Evolutionary conservation across 495 filamentous ascomycete species (phyloP), one percentile per base, ranked within the genome.

Genomic region (Lepidopterella palustris): DNA sequence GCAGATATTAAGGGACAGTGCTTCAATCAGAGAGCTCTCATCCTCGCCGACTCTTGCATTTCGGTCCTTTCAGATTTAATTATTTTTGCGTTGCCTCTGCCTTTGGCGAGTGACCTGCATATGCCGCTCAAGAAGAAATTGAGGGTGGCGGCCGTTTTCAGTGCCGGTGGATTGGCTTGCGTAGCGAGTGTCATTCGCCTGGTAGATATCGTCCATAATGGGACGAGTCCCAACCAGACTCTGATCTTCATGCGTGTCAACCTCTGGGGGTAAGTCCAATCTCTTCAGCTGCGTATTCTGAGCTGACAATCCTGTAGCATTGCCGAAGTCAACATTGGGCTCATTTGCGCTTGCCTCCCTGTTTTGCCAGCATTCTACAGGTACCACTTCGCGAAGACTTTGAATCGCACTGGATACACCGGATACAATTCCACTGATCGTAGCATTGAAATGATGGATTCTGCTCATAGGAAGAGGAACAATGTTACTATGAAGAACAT

Each of bases 281-380:
- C 21, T 11, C 20, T 54, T 20, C 24, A n/a, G 31, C 26, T 27
- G 24, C 8, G 31, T 42, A 29, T 42, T 18, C 54, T 31, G 51
- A 9, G 13, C 32, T 64, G 13, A 62, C 18, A 45, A 31, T 11
- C 32, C 53, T 64, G 40, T 23, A 78, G 76, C 11, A 77, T 77
- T 40, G 77, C 76, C 52, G 77, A 80, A 65, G 74, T 72, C 35
- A 74, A 73, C 28, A 64, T 79, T 35, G 77, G 76, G 15, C 53
- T 79, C n/a, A 77, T 79, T 55, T 78, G 76, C 52, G 76, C 76
- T 27, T 78, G 77, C 61, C 69, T 78, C 2, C 77, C 77, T 0
- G 65, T 72, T 3, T 52, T 77, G 9, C 56, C 56, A 2, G 56
- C 56, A n/a, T 58, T 58, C 29, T 58, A 28, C 4, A 58, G 51